Evolutionary conservation across 2,329 filamentous ascomycete species (phyloP).

Genomic region (Emmonsia crescens): DNA sequence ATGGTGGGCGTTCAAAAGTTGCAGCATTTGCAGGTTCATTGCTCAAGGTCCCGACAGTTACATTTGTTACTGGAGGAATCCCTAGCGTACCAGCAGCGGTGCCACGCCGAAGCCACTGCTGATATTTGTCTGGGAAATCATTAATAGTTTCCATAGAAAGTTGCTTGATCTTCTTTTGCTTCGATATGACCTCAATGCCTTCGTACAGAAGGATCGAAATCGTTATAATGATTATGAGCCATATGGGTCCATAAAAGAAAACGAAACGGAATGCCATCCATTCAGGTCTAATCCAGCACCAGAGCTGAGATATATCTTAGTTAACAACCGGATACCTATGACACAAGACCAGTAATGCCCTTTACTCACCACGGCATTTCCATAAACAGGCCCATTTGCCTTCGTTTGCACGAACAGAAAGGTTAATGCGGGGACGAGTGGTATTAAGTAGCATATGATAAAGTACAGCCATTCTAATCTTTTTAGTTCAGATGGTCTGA

Average conservation of each 20-base stretch:
- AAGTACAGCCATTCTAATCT: slow-evolving; percentile 62
- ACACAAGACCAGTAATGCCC: neutral
- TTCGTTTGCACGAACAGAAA: slow-evolving; percentile 54
- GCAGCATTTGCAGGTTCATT: neutral
- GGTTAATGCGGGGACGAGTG: slow-evolving; percentile 55
- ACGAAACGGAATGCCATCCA: slow-evolving; percentile 65
- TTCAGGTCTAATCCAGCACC: slow-evolving; percentile 63
- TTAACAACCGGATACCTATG: neutral
- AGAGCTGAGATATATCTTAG: slow-evolving; percentile 41
- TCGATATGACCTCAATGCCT: slow-evolving; percentile 35
- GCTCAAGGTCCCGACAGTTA: neutral
- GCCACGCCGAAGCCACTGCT: neutral
- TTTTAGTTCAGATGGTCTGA: slow-evolving; percentile 52
- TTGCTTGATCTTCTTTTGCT: slow-evolving; percentile 26
- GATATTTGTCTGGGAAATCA: neutral
- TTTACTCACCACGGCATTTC: slow-evolving; percentile 51
- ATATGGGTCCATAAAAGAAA: slow-evolving; percentile 53
- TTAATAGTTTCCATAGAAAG: neutral
- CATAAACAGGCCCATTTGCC: slow-evolving; percentile 53
- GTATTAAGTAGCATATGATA: slow-evolving; percentile 59
- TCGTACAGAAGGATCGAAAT: slow-evolving; percentile 32
- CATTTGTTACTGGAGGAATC: neutral
- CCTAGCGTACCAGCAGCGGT: neutral
- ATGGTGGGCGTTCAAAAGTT: neutral
- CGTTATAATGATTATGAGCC: slow-evolving; percentile 32